Evolutionary conservation across 1,284 basidiomycete species (phyloP).

Genomic region (Golubevia sp.): DNA sequence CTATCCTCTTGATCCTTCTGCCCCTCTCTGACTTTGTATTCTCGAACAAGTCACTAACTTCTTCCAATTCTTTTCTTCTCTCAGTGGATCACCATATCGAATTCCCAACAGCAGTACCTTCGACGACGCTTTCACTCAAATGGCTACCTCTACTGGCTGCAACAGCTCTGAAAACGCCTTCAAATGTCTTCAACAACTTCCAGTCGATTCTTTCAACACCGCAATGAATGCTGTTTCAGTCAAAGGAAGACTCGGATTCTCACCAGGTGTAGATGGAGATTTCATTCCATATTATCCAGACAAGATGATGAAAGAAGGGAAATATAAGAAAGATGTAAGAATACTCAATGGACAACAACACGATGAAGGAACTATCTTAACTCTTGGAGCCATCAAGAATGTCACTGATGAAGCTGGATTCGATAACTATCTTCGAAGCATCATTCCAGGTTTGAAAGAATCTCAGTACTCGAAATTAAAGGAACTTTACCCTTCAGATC

Average conservation of each 20-base stretch:
- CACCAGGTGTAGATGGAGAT: background rate
- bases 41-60: too few relatives aligned
- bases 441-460: background rate
- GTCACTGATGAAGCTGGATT: background rate
- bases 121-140: background rate
- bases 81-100: background rate
- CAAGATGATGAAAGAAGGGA: background rate
- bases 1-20: too few relatives aligned
- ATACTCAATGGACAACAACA: constrained; percentile 1
- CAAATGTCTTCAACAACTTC: constrained; percentile 1
- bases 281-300: background rate
- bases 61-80: too few relatives aligned
- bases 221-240: background rate
- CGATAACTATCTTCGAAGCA: background rate
- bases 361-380: constrained; percentile 5
- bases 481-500: background rate
- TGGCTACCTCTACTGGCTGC: constrained; percentile 1
- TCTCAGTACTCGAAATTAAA: background rate
- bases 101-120: background rate
- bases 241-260: background rate
- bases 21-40: too few relatives aligned
- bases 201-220: background rate
- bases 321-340: background rate
- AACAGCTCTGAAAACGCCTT: background rate
- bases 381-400: background rate